Percentiles rank a stretch among this genome's conserved stretches.
phyloP scores from a whole-genome alignment of 371 early-diverging fungal species.

The Mucor irregularis region DNA sequence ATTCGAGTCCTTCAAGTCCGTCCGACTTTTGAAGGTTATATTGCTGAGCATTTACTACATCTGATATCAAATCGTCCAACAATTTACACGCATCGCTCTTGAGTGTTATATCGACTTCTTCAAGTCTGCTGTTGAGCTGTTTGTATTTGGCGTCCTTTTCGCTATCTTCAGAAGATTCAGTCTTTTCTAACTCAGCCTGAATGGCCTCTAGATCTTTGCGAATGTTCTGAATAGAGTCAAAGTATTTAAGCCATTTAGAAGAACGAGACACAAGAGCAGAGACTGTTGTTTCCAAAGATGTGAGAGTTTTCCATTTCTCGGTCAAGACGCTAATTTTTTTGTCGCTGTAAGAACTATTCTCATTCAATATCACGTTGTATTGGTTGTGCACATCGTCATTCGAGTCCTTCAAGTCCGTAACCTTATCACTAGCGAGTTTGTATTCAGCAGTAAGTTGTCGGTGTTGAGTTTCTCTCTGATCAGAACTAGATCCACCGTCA shows the following conservation, averaged over 20 bases:
- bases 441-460: slow-evolving; percentile 14
- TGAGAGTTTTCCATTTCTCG: slow-evolving; percentile 10
- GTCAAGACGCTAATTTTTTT: neutral
- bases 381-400: slow-evolving; percentile 15
- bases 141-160: neutral
- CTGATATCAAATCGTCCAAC: neutral
- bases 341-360: neutral
- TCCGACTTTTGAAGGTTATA: slow-evolving; percentile 10
- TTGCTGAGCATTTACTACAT: slow-evolving; percentile 5
- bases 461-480: slow-evolving; percentile 5
- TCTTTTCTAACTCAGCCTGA: neutral
- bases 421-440: slow-evolving; percentile 8
- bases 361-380: slow-evolving; percentile 8
- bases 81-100: no score
- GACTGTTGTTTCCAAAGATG: neutral
- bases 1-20: slow-evolving; percentile 12
- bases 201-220: neutral
- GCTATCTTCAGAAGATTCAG: neutral
- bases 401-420: slow-evolving; percentile 20
- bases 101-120: no score
- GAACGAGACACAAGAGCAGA: slow-evolving; percentile 14
- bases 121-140: no score
- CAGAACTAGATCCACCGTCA: neutral
- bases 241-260: slow-evolving; percentile 16
- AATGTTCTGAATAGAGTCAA: neutral